Conservation (phyloP, 106 monocot species). For the Platanthera zijinensis region DNA sequence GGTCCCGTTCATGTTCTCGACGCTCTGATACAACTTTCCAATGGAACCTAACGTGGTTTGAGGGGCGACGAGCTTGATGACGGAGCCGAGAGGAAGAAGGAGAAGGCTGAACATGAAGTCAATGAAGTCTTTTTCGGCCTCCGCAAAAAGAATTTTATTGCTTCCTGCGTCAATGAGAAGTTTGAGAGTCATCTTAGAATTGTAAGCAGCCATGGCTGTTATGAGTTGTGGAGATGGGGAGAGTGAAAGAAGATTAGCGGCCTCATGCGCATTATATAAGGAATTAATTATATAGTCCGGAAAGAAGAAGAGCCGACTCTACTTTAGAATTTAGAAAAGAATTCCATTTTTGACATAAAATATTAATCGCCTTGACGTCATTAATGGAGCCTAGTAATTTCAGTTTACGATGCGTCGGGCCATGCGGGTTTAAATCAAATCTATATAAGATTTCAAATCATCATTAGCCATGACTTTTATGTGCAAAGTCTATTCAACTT, state of each 20-base stretch:
- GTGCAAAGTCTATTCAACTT: too few species aligned
- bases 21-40: conserved; percentile 5
- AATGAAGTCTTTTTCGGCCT: conserved; percentile 22
- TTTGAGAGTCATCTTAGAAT: conserved; percentile 8
- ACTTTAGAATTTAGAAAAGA: too few species aligned
- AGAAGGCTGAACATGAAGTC: conserved; percentile 34
- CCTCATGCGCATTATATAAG: too few species aligned
- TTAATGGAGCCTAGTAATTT: too few species aligned
- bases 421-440: too few species aligned
- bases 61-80: conserved; percentile 16
- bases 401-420: too few species aligned
- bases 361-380: too few species aligned
- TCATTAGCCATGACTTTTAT: too few species aligned
- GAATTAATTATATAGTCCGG: too few species aligned
- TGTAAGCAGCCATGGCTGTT: neutral
- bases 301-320: too few species aligned
- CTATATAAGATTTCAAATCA: too few species aligned
- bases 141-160: conserved; percentile 13
- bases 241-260: neutral
- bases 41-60: neutral
- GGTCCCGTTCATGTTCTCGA: conserved; percentile 7
- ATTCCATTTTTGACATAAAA: too few species aligned
- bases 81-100: conserved; percentile 19
- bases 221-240: neutral
- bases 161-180: conserved; percentile 20